These are phyloP conservation scores for Melanomma pulvis-pyrius DNA, from an alignment of 495 filamentous ascomycete genomes.

Conservation along the genomic window DNA sequence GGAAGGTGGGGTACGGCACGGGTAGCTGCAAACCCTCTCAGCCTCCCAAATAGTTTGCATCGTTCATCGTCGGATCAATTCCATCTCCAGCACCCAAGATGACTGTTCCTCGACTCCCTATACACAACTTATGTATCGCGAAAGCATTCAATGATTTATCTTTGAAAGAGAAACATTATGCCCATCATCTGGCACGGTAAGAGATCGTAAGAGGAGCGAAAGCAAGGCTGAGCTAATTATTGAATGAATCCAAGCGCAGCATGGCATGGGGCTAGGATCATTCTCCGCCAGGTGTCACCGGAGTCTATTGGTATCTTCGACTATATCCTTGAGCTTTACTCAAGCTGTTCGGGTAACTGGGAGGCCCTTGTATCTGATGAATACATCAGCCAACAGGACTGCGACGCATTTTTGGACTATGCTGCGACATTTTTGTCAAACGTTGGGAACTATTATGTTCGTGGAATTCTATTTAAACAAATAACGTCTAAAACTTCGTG, in stretches of 20 bases:
- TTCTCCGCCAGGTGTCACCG: slow-evolving; percentile 49
- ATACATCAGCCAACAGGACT: slow-evolving; percentile 12
- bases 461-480: not conserved
- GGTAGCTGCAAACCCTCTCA: too few relatives aligned
- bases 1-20: too few relatives aligned
- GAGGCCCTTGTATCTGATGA: slow-evolving; percentile 29
- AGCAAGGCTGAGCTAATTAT: not conserved
- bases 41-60: too few relatives aligned
- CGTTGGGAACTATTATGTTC: slow-evolving; percentile 38
- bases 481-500: not conserved
- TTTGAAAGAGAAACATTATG: slow-evolving; percentile 11
- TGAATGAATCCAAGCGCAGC: slow-evolving; percentile 39
- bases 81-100: not conserved
- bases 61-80: too few relatives aligned
- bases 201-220: not conserved
- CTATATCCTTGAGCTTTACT: slow-evolving; percentile 47
- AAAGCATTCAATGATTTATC: not conserved
- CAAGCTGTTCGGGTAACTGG: slow-evolving; percentile 46
- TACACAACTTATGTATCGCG: not conserved
- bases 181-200: slow-evolving; percentile 18
- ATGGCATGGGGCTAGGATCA: slow-evolving; percentile 48
- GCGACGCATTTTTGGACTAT: slow-evolving; percentile 35
- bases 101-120: not conserved
- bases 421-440: slow-evolving; percentile 39
- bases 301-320: slow-evolving; percentile 48